These are phyloP conservation scores for Globisporangium orthogonon DNA, from an alignment of 352 stramenopile genomes.

Conservation along the genomic window DNA sequence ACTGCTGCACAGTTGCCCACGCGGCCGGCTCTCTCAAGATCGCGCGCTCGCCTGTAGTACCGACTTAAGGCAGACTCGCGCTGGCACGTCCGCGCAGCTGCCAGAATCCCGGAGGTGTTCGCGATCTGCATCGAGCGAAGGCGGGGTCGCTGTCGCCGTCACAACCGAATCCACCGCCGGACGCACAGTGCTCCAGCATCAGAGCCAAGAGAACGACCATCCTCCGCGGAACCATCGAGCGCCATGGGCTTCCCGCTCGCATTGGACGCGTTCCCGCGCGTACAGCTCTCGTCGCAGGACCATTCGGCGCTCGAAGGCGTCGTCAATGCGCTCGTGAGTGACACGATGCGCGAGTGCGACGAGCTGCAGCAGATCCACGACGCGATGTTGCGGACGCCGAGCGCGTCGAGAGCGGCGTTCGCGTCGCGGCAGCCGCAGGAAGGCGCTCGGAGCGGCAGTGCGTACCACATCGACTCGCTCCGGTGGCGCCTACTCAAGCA, in stretches of 20 bases:
- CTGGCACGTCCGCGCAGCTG: no score
- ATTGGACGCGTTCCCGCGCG: background rate
- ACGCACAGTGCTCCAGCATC: no score
- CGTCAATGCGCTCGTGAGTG: background rate
- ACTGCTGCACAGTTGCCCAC: no score
- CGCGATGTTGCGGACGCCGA: background rate
- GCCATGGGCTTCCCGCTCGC: constrained; percentile 6
- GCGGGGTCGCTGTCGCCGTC: no score
- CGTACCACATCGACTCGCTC: background rate
- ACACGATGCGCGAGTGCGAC: background rate
- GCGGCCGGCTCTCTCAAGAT: no score
- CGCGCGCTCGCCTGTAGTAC: no score
- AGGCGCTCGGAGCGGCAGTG: constrained; percentile 25
- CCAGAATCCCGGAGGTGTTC: no score
- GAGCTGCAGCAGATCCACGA: background rate
- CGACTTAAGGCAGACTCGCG: no score
- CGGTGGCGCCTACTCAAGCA: constrained; percentile 9
- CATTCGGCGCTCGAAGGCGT: background rate
- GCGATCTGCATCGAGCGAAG: no score
- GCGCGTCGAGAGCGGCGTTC: background rate
- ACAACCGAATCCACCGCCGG: no score
- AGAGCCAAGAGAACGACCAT: no score
- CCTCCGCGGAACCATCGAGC: background rate
- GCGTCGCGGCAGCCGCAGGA: constrained; percentile 28
- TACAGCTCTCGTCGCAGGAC: constrained; percentile 1